Evolutionary conservation across 1,284 basidiomycete species (phyloP).

Genomic region (Thecaphora frezii): DNA sequence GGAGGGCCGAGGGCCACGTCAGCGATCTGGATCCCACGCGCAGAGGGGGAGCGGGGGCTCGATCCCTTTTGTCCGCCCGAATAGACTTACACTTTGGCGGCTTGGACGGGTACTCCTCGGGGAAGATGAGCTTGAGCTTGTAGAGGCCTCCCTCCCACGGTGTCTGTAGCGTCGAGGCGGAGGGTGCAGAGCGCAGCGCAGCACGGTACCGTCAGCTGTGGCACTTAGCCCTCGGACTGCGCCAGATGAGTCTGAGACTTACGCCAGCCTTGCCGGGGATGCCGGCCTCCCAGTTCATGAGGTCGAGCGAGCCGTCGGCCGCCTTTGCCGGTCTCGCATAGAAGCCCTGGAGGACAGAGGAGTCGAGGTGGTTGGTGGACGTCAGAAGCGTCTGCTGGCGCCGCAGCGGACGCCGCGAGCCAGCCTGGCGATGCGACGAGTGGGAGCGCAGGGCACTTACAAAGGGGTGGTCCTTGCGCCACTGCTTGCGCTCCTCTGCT

Average conservation of each 20-base stretch:
- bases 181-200: background rate
- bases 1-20: too few species aligned
- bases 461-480: slow-evolving; percentile 98
- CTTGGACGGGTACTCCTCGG: slow-evolving; percentile 76
- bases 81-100: slow-evolving; percentile 80
- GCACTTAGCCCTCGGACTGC: background rate
- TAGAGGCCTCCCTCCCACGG: slow-evolving; percentile 94
- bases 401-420: background rate
- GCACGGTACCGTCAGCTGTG: background rate
- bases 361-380: background rate
- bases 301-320: slow-evolving; percentile 87
- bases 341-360: slow-evolving; percentile 75
- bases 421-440: background rate
- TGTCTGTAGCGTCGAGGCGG: slow-evolving; percentile 69
- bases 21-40: too few species aligned
- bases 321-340: slow-evolving; percentile 88
- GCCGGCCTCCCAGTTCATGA: slow-evolving; percentile 96
- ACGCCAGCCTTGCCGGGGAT: slow-evolving; percentile 62
- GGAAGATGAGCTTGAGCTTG: slow-evolving; percentile 78
- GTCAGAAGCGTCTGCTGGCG: background rate
- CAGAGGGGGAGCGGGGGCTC: too few species aligned
- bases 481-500: slow-evolving; percentile 96
- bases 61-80: too few species aligned
- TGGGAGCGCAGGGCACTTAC: too few species aligned
- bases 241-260: slow-evolving; percentile 9